Base-by-base conservation (phyloP, 768 basidiomycete genomes). In the Termitomyces sp. region DNA sequence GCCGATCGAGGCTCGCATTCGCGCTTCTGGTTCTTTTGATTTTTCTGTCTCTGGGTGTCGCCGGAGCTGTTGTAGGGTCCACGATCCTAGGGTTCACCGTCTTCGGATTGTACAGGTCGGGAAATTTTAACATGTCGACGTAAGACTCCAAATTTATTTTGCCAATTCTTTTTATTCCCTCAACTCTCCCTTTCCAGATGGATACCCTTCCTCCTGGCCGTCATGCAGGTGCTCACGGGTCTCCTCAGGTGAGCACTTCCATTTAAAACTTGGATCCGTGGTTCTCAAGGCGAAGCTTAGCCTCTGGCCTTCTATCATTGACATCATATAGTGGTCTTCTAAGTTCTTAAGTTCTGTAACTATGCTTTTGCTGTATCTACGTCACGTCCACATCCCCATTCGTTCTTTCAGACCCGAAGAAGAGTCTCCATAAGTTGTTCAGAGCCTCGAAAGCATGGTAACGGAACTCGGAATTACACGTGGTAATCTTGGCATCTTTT, bases 71-170 rank as follows among this genome's bases (percentile, higher is more conserved):
- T 12, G 64, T 79, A n/a, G 74, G 76, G 27, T 78, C 80, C 12
- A 78, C 77, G 4, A 70, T 82, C 6, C 59, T 81, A 36, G 79
- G 80, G 1, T 79, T 78, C 55, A 67, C 72, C n/a, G 67, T 75
- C n/a, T 72, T 72, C 36, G 80, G 76, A 10, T 59, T 83, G 34
- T 83, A 72, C 66, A 72, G 71, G 55, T 72, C 80, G 0, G 80
- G 68, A 16, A 64, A 73, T 46, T 82, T 78, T 47, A 73, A 79
- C 53, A 79, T 83, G 77, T 82, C 80, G 22, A 82, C 81, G 77
- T 82, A 63, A 40, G 78, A 68, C 22, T 55, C 24, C 12, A 43
- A 56, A 47, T 24, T 53, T 5, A 34, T 24, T 62, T 34, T 36
- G 9, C 27, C 43, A 26, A 34, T 49, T 59, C n/a, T 45, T 44